Evolutionary conservation across 352 stramenopile genomes (phyloP).

Genomic region (Phytophthora niederhauseri): DNA sequence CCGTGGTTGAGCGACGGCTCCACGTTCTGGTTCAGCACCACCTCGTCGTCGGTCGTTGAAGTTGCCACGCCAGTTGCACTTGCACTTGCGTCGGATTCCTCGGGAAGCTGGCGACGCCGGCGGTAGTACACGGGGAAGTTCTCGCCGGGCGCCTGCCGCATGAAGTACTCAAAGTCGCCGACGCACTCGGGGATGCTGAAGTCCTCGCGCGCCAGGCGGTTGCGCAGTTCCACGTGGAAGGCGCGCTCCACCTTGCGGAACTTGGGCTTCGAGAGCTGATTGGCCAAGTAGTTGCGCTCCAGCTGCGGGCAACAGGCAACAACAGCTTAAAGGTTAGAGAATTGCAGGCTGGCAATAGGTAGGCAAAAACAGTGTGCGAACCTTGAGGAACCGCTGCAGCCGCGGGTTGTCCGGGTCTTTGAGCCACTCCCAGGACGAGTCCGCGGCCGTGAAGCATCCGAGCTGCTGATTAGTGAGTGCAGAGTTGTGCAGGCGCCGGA

Average conservation of each 20-base stretch:
- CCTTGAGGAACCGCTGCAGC: conserved; percentile 68
- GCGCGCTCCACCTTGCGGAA: conserved; percentile 67
- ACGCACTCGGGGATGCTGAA: conserved; percentile 80
- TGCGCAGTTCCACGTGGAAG: conserved; percentile 71
- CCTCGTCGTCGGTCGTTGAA: conserved; percentile 43
- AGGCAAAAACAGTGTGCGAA: conserved; percentile 11
- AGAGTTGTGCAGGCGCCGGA: conserved; percentile 16
- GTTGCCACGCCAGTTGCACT: not conserved
- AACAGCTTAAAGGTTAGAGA: conserved; percentile 1
- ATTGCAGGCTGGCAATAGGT: not conserved
- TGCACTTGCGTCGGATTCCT: conserved; percentile 9
- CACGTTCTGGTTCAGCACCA: conserved; percentile 82
- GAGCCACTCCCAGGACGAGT: conserved; percentile 56
- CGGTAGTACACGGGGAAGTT: conserved; percentile 88
- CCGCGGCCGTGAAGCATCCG: conserved; percentile 18
- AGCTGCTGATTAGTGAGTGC: conserved; percentile 9
- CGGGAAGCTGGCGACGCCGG: conserved; percentile 24
- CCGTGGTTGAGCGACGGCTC: conserved; percentile 57
- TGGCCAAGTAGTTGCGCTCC: conserved; percentile 56
- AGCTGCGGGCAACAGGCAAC: conserved; percentile 28
- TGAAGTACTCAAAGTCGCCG: conserved; percentile 78
- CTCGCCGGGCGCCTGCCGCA: conserved; percentile 55
- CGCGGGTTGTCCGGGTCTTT: conserved; percentile 50
- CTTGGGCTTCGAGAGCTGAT: conserved; percentile 56
- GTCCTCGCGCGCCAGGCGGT: conserved; percentile 65